Evolutionary conservation across 2,329 filamentous ascomycete genomes (phyloP).

Genomic region (Scleromitrula shiraiana): DNA sequence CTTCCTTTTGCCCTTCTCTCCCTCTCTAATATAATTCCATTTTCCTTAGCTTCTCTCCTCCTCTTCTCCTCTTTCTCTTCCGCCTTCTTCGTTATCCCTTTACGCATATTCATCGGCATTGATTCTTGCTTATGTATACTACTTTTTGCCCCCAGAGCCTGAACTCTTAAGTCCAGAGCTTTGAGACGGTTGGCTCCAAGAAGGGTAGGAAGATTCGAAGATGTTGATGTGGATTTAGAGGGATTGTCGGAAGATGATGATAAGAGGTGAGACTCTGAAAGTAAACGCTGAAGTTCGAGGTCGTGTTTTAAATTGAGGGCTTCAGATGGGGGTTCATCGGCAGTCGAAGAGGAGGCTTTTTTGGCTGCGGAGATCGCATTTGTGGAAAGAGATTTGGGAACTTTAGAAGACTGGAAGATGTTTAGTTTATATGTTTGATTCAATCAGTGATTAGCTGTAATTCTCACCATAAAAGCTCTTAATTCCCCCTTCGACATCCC

Average conservation of each 20-base stretch:
- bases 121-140: slow-evolving; percentile 71
- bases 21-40: slow-evolving; percentile 78
- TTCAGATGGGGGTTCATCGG: slow-evolving; percentile 47
- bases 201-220: slow-evolving; percentile 37
- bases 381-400: slow-evolving; percentile 16
- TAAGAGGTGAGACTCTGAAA: slow-evolving; percentile 87
- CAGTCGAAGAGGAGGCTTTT: no score
- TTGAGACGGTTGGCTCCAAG: slow-evolving; percentile 67
- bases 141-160: slow-evolving; percentile 68
- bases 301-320: slow-evolving; percentile 75
- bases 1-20: slow-evolving; percentile 38
- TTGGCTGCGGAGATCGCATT: not conserved
- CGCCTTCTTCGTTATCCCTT: slow-evolving; percentile 70
- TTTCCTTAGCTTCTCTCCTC: slow-evolving; percentile 75
- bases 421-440: not conserved
- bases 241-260: slow-evolving; percentile 42
- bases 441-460: not conserved
- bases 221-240: not conserved
- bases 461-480: slow-evolving; percentile 69
- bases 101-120: slow-evolving; percentile 82
- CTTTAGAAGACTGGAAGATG: slow-evolving; percentile 24
- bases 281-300: slow-evolving; percentile 80
- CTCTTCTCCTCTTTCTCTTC: slow-evolving; percentile 59
- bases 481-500: slow-evolving; percentile 59
- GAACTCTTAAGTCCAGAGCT: slow-evolving; percentile 76